phyloP scores from a whole-genome alignment of 1,139 yeast species.

The Yamadazyma siamensis region DNA sequence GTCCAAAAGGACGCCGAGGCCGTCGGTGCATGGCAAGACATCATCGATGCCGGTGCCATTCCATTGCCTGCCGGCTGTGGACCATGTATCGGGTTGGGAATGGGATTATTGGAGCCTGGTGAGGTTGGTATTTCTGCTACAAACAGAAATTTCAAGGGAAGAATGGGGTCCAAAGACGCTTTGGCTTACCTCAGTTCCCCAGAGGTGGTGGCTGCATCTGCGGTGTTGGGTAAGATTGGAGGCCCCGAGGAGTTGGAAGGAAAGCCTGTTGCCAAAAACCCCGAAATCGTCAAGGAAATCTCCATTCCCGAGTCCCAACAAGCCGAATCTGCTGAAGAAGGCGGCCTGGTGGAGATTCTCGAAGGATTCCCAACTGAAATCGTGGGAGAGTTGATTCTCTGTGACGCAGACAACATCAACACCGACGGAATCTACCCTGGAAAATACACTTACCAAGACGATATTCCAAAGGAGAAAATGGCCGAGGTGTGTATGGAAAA shows the following conservation, averaged over 20 bases:
- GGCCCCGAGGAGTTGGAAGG: slow-evolving; percentile 85
- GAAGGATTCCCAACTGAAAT: slow-evolving; percentile 89
- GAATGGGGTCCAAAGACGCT: slow-evolving; percentile 98
- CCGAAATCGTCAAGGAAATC: slow-evolving; percentile 48
- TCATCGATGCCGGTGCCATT: slow-evolving; percentile 88
- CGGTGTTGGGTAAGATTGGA: slow-evolving; percentile 88
- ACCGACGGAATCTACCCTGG: slow-evolving; percentile 99
- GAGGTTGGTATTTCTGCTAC: slow-evolving; percentile 99
- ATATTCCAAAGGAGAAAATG: slow-evolving; percentile 90
- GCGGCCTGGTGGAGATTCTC: slow-evolving; percentile 61
- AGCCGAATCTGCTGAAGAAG: slow-evolving; percentile 27
- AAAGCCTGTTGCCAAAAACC: slow-evolving; percentile 40
- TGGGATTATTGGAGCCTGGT: slow-evolving; percentile 89
- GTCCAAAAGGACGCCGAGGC: slow-evolving; percentile 92
- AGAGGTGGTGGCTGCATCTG: slow-evolving; percentile 97
- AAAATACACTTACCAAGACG: slow-evolving; percentile 97
- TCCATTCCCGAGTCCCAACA: slow-evolving; percentile 28
- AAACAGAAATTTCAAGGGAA: slow-evolving; percentile 95
- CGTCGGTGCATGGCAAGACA: slow-evolving; percentile 86
- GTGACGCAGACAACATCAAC: slow-evolving; percentile 97
- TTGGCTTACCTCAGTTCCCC: slow-evolving; percentile 95
- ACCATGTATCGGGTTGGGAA: slow-evolving; percentile 96
- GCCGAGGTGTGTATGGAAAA: slow-evolving; percentile 99
- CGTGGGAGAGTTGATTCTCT: slow-evolving; percentile 86
- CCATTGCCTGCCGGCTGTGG: slow-evolving; percentile 99